Conservation (phyloP, 345 rosid species). For the Triadica sebifera region DNA sequence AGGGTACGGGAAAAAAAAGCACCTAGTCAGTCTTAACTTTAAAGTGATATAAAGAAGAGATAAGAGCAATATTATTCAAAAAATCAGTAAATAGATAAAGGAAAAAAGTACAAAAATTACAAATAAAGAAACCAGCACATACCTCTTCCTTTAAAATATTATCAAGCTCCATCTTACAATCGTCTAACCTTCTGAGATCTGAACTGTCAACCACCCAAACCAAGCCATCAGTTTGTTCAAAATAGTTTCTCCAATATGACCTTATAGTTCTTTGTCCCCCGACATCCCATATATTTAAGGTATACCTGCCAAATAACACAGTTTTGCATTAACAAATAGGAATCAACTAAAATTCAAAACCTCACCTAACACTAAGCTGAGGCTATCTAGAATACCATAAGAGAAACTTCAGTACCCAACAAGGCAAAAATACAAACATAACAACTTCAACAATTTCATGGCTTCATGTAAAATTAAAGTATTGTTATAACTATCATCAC, state of each 20-base stretch:
- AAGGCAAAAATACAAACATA: no score
- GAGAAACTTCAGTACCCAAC: not conserved
- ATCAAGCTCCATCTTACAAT: slow-evolving; percentile 85
- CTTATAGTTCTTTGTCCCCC: slow-evolving; percentile 94
- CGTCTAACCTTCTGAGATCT: slow-evolving; percentile 85
- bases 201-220: slow-evolving; percentile 97
- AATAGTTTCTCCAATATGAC: slow-evolving; percentile 94
- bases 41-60: not conserved
- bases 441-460: no score
- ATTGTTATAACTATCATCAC: not conserved
- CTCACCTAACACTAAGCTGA: not conserved
- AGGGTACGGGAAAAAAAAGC: not conserved
- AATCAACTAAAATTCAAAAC: slow-evolving; percentile 10
- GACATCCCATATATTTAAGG: slow-evolving; percentile 88
- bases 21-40: not conserved
- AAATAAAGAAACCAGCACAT: slow-evolving; percentile 3
- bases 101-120: not conserved
- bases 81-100: not conserved
- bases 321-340: not conserved
- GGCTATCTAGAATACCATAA: not conserved
- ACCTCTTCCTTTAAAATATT: slow-evolving; percentile 98
- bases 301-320: slow-evolving; percentile 47
- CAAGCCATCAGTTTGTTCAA: slow-evolving; percentile 96
- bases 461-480: no score
- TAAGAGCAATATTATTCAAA: not conserved